Conservation (phyloP, 2,329 filamentous ascomycete genomes). For the Aspergillus neoniger region DNA sequence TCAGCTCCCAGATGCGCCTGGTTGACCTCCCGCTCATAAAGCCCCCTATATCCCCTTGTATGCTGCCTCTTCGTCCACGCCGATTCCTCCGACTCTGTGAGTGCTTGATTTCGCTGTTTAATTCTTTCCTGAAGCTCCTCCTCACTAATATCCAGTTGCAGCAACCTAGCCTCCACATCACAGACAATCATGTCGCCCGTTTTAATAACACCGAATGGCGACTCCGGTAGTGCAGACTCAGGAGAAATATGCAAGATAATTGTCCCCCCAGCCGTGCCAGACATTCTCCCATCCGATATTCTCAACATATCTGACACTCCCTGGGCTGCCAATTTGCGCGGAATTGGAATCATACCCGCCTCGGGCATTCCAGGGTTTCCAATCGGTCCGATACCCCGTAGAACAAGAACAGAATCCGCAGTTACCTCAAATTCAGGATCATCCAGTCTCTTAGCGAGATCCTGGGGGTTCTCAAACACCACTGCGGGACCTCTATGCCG, state of each 20-base stretch:
- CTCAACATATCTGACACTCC: conserved; percentile 57
- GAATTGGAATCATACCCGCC: conserved; percentile 54
- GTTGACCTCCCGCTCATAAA: conserved; percentile 46
- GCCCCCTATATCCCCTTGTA: conserved; percentile 40
- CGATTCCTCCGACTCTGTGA: background rate
- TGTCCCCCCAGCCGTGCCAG: conserved; percentile 56
- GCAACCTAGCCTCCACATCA: background rate
- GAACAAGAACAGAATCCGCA: conserved; percentile 48
- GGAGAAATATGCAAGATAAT: conserved; percentile 57
- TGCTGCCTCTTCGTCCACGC: conserved; percentile 26
- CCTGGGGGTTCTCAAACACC: conserved; percentile 51
- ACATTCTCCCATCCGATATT: conserved; percentile 58
- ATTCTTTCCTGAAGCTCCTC: conserved; percentile 44
- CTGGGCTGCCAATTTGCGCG: conserved; percentile 48
- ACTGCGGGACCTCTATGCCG: conserved; percentile 48
- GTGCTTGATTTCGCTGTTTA: background rate
- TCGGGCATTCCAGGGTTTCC: conserved; percentile 57
- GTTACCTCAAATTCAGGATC: conserved; percentile 46
- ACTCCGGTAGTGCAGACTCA: conserved; percentile 50
- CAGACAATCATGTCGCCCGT: no score
- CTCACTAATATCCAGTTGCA: conserved; percentile 46
- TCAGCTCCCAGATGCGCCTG: conserved; percentile 44
- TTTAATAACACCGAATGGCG: conserved; percentile 25
- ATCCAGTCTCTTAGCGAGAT: conserved; percentile 51
- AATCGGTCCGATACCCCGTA: conserved; percentile 53